A percentile compares a stretch with the other conserved stretches of the same genome.
phyloP scores from a whole-genome alignment of 2,329 filamentous ascomycete species.

The Phaeophleospora eucalypticola region DNA sequence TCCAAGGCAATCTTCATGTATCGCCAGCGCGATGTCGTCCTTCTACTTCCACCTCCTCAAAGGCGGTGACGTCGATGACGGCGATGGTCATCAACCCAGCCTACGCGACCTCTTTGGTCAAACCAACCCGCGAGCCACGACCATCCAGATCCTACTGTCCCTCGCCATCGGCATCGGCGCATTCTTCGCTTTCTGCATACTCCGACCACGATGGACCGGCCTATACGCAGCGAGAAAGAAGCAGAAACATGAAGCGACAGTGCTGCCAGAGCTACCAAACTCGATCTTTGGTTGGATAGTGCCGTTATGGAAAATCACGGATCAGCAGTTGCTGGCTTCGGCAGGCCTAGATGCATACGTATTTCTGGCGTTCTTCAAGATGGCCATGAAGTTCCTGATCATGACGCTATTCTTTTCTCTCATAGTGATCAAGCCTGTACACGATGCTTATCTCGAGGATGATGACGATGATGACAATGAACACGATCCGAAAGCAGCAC shows the following conservation, averaged over 20 bases:
- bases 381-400: conserved; percentile 79
- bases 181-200: conserved; percentile 71
- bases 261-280: conserved; percentile 74
- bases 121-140: conserved; percentile 43
- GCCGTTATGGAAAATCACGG: conserved; percentile 74
- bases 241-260: conserved; percentile 60
- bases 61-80: conserved; percentile 13
- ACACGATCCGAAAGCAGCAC: conserved; percentile 4
- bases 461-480: conserved; percentile 20
- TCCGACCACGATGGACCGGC: conserved; percentile 86
- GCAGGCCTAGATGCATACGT: conserved; percentile 95
- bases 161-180: conserved; percentile 64
- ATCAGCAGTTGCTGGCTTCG: conserved; percentile 83
- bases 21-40: background rate
- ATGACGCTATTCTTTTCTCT: conserved; percentile 78
- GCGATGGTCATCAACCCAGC: conserved; percentile 4
- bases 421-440: conserved; percentile 78
- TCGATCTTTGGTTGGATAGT: conserved; percentile 92
- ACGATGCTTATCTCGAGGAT: conserved; percentile 59
- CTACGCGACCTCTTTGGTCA: conserved; percentile 28
- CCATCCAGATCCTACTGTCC: conserved; percentile 67
- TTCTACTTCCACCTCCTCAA: background rate
- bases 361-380: conserved; percentile 92
- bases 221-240: conserved; percentile 87
- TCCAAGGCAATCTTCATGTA: background rate